Conservation (phyloP, 2,329 filamentous ascomycete genomes). For the Plectosphaerella cucumerina region DNA sequence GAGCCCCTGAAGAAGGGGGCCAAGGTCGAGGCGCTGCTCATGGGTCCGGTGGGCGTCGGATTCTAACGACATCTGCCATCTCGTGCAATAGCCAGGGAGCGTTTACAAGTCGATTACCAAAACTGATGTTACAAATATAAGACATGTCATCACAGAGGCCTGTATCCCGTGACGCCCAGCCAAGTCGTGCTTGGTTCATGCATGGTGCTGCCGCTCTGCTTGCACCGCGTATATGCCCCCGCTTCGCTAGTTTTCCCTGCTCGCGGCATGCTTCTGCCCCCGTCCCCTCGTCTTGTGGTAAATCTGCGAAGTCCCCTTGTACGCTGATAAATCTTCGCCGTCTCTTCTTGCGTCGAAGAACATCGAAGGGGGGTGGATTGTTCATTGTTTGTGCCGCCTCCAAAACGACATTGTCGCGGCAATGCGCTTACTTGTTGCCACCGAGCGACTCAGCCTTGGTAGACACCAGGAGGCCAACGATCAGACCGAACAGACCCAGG, state of each 20-base stretch:
- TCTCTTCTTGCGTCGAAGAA: too few species aligned
- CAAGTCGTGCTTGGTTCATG: conserved; percentile 14
- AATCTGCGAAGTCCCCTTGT: too few species aligned
- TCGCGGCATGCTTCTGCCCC: too few species aligned
- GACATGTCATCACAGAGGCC: conserved; percentile 12
- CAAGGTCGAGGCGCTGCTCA: conserved; percentile 73
- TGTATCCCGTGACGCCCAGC: conserved; percentile 15
- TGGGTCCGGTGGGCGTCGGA: conserved; percentile 46
- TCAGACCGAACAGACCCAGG: conserved; percentile 91
- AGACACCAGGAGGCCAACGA: conserved; percentile 85
- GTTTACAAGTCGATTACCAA: conserved; percentile 3
- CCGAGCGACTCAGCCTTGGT: conserved; percentile 77
- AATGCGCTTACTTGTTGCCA: conserved; percentile 6
- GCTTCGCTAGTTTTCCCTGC: neutral
- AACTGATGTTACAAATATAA: conserved; percentile 12
- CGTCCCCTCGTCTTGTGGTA: too few species aligned
- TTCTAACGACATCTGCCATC: neutral
- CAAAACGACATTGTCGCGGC: conserved; percentile 9
- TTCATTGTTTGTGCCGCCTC: too few species aligned
- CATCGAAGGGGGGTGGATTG: too few species aligned
- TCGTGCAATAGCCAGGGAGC: neutral
- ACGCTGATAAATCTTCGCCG: too few species aligned
- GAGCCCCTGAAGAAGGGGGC: conserved; percentile 64
- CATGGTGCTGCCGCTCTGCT: conserved; percentile 6
- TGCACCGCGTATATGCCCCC: conserved; percentile 1